A percentile compares a stretch with the other conserved stretches of the same genome.
Evolutionary conservation across 208 protist genomes (phyloP).

Genomic region (Crithidia bombi): DNA sequence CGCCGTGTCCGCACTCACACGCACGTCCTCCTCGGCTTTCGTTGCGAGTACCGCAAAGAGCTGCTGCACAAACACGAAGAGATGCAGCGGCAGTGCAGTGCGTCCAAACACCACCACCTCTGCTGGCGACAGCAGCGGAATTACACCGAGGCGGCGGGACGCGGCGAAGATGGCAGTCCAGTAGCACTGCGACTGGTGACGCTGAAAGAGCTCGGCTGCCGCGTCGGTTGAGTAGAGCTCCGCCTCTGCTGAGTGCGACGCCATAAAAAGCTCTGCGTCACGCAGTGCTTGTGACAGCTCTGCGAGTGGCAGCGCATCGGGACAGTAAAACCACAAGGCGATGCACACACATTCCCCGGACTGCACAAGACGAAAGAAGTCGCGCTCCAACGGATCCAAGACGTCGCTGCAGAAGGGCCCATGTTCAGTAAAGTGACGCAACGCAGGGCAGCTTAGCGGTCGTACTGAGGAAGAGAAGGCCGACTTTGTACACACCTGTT

Average conservation of each 20-base stretch:
- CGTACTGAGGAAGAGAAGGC: background rate
- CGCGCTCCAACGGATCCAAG: slow-evolving; percentile 27
- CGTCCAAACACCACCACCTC: slow-evolving; percentile 55
- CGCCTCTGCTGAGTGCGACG: background rate
- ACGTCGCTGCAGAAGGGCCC: slow-evolving; percentile 30
- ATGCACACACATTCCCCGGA: slow-evolving; percentile 50
- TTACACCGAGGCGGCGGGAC: slow-evolving; percentile 46
- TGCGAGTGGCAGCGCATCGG: slow-evolving; percentile 39
- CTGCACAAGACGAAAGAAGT: slow-evolving; percentile 38
- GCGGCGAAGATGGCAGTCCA: slow-evolving; percentile 36
- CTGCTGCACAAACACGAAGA: slow-evolving; percentile 69
- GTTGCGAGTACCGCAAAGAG: slow-evolving; percentile 76
- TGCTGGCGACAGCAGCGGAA: slow-evolving; percentile 44
- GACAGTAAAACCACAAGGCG: slow-evolving; percentile 65
- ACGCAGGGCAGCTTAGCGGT: slow-evolving; percentile 4
- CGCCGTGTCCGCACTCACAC: slow-evolving; percentile 35
- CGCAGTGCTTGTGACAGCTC: slow-evolving; percentile 18
- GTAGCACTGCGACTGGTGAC: slow-evolving; percentile 25
- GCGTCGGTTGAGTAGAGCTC: background rate
- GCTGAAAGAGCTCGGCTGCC: slow-evolving; percentile 1
- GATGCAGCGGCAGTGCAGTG: slow-evolving; percentile 66
- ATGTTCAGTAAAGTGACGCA: slow-evolving; percentile 15
- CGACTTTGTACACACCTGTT: background rate
- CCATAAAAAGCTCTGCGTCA: background rate
- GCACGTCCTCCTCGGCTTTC: slow-evolving; percentile 62